Evolutionary conservation across 2,329 filamentous ascomycete species (phyloP), one percentile per base, ranked within the genome.

Genomic region (Lasiodiplodia sp.): DNA sequence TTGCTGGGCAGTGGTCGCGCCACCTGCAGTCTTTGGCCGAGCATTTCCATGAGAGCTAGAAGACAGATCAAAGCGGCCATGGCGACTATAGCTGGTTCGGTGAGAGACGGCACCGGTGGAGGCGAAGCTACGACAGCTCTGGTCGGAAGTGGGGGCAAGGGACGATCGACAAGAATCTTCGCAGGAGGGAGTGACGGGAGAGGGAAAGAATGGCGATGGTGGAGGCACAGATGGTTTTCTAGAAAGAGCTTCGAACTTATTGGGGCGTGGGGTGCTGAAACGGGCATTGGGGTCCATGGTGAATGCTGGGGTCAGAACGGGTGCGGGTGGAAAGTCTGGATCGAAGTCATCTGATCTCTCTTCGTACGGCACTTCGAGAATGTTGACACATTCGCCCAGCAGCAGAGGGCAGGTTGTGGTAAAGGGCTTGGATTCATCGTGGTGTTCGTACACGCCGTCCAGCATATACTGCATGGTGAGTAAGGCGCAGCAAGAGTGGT

Each of bases 351-450:
- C 58, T 14, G 57, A 55, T 34, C 10, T 52, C 31, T 63, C 58
- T 37, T 97, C 91, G 40, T 88, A 83, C 16, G 95, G 95, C 12
- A 98, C 88, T 67, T 92, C 89, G 68, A 98, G 83, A 16, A 93
- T 88, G 80, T 98, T 97, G 77, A 97, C 88, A 2, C 87, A 87
- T 79, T 97, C 95, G 16, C 95, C 95, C 3, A 95, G 95, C 31
- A 97, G 86, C 71, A 95, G 89, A 44, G 95, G 94, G 76, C 95
- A 98, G 53, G 87, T 82, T 2, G 88, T 94, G 1, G 94, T 97
- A 12, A 87, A 90, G 21, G 92, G 91, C 73, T 91, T 85, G 2
- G 87, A 82, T 34, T 90, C 84, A 77, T 97, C 93, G 78, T 93
- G 89, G 64, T 87, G 89, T 79, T 97, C 94, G 40, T 89, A 84